Base-by-base conservation (phyloP, 2,329 filamentous ascomycete genomes). In the Pseudogymnoascus sp. region DNA sequence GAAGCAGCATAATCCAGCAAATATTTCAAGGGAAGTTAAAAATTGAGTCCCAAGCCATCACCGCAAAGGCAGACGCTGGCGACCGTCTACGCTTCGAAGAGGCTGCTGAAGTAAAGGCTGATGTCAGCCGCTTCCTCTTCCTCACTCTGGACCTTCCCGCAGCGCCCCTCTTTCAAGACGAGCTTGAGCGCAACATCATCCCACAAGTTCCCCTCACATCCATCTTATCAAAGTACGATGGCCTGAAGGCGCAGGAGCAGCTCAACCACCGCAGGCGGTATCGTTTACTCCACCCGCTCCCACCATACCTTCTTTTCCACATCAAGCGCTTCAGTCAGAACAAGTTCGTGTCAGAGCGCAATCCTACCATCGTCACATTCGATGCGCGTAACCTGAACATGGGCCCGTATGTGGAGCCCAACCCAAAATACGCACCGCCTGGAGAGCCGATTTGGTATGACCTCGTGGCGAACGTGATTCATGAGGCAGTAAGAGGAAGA, bases 321-420 rank as follows among this genome's bases (percentile, higher is more conserved):
- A 87, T 97, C 78, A 97, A 97, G 78, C 91, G 94, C 68, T 99
- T 99, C 81, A 90, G 87, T 68, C 87, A 89, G 67, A 99, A 99
- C 79, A 96, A 97, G 74, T 99, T 99, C 72, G 90, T 99, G 18
- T 85, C 88, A 1, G 93, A 97, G 76, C 89, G 94, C 59, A 99
- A 99, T 74, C 94, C 93, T 0, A 99, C 94, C 8, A 99, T 99
- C 70, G 94, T 99, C 66, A 97, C 93, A 0, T 99, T 97, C 74
- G 90, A 93, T 66, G 88, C 90, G 4, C 83, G 87, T 71, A 85
- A 87, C 42, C 84, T 99, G 7, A 92, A 99, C 73, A 87, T 97
- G 79, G 82, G 87, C 4, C 92, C 92, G 0, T 97, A 94, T 70
- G 91, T 96, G 10, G 91, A 97, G 76, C 92, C 93, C 0, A 90